These are phyloP conservation scores for Penicillium atrosanguineum DNA, from an alignment of 495 filamentous ascomycete species.

Conservation along the genomic window DNA sequence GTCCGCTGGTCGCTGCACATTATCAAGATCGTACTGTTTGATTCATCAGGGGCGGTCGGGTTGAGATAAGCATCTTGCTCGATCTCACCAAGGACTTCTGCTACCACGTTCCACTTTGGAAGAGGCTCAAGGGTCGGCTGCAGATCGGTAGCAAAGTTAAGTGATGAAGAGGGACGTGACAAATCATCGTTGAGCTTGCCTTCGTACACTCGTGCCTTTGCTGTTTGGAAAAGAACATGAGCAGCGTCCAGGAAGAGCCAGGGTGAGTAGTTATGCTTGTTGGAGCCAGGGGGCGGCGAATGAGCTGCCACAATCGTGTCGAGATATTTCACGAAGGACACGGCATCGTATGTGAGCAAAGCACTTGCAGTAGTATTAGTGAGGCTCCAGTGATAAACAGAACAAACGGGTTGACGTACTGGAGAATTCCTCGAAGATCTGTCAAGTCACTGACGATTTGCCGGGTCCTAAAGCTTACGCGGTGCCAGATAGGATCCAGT, in stretches of 20 bases:
- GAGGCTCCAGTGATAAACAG: background rate
- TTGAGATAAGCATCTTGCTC: conserved; percentile 89
- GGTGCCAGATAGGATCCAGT: conserved; percentile 94
- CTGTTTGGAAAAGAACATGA: conserved; percentile 88
- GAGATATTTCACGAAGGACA: conserved; percentile 88
- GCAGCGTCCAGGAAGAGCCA: conserved; percentile 97
- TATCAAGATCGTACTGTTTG: conserved; percentile 84
- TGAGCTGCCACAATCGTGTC: conserved; percentile 92
- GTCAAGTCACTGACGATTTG: conserved; percentile 89
- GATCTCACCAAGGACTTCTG: conserved; percentile 88
- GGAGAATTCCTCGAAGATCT: conserved; percentile 81
- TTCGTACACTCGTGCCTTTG: conserved; percentile 85
- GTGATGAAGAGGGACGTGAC: conserved; percentile 27
- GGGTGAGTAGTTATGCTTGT: conserved; percentile 82
- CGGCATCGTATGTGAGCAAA: conserved; percentile 82
- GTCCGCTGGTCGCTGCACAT: conserved; percentile 93
- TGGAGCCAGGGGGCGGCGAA: conserved; percentile 83
- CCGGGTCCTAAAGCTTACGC: conserved; percentile 89
- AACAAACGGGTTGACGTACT: conserved; percentile 41
- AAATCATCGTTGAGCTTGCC: conserved; percentile 56
- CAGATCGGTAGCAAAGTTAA: conserved; percentile 62
- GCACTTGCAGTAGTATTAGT: conserved; percentile 42
- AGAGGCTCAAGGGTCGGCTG: conserved; percentile 89
- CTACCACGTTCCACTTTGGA: conserved; percentile 87
- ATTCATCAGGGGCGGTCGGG: conserved; percentile 70